A percentile compares a stretch with the other conserved stretches of the same genome.
Evolutionary conservation across 192 early-diverging fungal species (phyloP).

Genomic region (Chytriomyces confervae): DNA sequence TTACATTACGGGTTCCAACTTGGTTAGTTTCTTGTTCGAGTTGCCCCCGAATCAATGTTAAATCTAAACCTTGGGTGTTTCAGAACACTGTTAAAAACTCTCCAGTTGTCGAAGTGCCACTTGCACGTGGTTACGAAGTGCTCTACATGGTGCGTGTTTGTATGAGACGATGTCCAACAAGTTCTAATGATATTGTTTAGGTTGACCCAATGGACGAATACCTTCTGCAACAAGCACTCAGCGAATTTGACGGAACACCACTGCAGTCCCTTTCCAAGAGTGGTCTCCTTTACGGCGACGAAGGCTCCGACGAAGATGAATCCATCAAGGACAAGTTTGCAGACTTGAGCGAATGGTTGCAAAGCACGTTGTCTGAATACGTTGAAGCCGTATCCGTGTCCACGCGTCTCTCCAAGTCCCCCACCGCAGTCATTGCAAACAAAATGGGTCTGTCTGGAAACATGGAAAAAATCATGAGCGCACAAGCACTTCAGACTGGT

Average conservation of each 20-base stretch:
- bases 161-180: no score
- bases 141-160: conserved; percentile 54
- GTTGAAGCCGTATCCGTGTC: conserved; percentile 70
- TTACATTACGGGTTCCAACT: conserved; percentile 75
- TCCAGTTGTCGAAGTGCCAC: conserved; percentile 90
- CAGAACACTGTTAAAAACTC: conserved; percentile 75
- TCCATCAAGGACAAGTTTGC: conserved; percentile 50
- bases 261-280: conserved; percentile 67
- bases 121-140: conserved; percentile 56
- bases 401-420: conserved; percentile 77
- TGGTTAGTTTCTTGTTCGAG: not conserved
- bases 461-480: conserved; percentile 55
- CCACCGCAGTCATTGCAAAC: conserved; percentile 69
- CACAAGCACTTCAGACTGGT: conserved; percentile 49
- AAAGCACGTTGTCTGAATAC: conserved; percentile 34
- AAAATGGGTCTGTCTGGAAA: conserved; percentile 48
- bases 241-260: conserved; percentile 73
- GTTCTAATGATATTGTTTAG: no score
- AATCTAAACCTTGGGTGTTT: not conserved
- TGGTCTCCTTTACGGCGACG: conserved; percentile 62
- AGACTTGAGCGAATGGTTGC: conserved; percentile 54
- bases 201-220: conserved; percentile 66
- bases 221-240: conserved; percentile 43
- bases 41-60: not conserved
- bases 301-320: conserved; percentile 43